phyloP scores from a whole-genome alignment of 768 basidiomycete species.

The Pleurotus eryngii region DNA sequence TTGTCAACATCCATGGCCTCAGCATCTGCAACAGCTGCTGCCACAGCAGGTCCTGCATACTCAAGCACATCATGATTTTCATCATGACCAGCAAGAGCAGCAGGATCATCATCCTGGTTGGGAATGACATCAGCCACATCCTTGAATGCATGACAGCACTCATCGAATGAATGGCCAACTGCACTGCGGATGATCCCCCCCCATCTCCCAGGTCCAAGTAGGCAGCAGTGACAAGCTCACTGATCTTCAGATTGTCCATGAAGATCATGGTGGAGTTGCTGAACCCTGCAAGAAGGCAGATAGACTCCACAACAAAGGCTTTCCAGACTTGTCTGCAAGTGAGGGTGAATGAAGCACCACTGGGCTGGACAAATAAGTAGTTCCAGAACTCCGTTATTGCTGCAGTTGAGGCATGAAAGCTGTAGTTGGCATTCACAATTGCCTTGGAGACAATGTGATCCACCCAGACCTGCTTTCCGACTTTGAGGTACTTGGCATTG shows the following conservation, averaged over 20 bases:
- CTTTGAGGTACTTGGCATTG: constrained; percentile 12
- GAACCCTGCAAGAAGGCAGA: constrained; percentile 6
- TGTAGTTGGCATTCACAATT: constrained; percentile 3
- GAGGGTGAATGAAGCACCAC: neutral
- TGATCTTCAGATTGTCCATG: constrained; percentile 3
- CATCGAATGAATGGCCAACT: neutral
- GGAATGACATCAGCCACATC: neutral
- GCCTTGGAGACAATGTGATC: constrained; percentile 12
- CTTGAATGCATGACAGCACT: no score
- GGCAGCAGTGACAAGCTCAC: constrained; percentile 5
- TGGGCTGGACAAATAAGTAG: neutral
- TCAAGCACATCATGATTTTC: constrained; percentile 1
- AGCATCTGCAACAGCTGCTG: neutral
- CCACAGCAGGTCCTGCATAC: neutral
- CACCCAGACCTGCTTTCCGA: constrained; percentile 12
- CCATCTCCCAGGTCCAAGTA: neutral
- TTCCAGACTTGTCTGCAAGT: constrained; percentile 15
- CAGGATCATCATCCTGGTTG: neutral
- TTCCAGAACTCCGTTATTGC: no score
- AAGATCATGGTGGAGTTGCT: constrained; percentile 2
- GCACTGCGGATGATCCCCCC: constrained; percentile 6
- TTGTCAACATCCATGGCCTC: neutral
- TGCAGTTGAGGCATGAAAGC: no score
- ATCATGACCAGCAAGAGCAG: constrained; percentile 4
- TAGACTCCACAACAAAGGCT: constrained; percentile 18